Evolutionary conservation across 768 basidiomycete genomes (phyloP), one percentile per base, ranked within the genome.

Genomic region (Amanita rimosa): DNA sequence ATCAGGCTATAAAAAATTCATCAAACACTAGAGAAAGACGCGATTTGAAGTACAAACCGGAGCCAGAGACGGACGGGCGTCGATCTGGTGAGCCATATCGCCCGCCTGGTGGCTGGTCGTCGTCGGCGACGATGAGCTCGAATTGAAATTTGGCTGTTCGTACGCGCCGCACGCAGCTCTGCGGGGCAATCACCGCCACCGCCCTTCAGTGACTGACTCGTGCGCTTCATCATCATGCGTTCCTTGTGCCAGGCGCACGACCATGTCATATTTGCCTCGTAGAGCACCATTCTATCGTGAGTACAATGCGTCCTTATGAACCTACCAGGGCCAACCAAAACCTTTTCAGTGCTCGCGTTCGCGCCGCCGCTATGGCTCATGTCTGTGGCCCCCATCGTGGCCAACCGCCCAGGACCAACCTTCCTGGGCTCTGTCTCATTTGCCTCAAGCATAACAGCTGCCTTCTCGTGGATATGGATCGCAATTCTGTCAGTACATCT

Each of bases 391-490:
- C 59, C 61, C 3, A 46, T 65, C 11, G 62, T 65, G n/a, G 62
- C 63, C 4, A 63, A 64, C 49, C 59, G 62, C 7, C 61, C 62
- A 41, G 66, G 66, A 10, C 49, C 52, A 11, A 63, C 64, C 24
- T 41, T 41, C 49, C 5, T 51, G 65, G 66, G 62, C 29, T 54
- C 66, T 24, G 65, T 67, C 47, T 64, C 64, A 2, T 62, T 63
- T 44, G 53, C 65, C 9, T 63, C 64, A 27, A 63, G 61, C 14
- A 56, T 54, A 5, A 43, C 62, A 16, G 62, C 64, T 5, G 52
- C 64, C 7, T 54, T 51, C 24, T 67, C 65, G 10, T 67, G 64
- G 63, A 51, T 64, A 19, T 66, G 67, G 67, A 58, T 64, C 41
- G 59, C 56, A 0, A 54, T 66, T 11, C 51, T 67, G 66, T 67